Percentiles rank a stretch among this genome's conserved stretches.
Conservation (phyloP, 805 yeast species). For the Myxozyma lipomycoides region DNA sequence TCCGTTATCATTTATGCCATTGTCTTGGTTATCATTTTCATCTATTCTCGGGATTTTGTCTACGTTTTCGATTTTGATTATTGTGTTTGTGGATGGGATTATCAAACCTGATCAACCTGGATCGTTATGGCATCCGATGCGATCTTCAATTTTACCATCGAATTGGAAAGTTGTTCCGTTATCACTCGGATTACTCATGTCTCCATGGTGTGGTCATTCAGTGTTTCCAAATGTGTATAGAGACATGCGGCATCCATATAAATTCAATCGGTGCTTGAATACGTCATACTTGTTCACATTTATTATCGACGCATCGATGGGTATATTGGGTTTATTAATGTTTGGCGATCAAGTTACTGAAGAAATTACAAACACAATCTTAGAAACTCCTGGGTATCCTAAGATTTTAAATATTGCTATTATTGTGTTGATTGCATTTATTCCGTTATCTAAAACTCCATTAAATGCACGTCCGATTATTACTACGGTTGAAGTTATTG, state of each 20-base stretch:
- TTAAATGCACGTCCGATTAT: conserved; percentile 78
- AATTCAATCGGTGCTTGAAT: conserved; percentile 51
- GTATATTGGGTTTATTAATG: conserved; percentile 69
- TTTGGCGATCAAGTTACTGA: conserved; percentile 51
- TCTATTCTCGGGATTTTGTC: conserved; percentile 68
- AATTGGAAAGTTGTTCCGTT: conserved; percentile 45
- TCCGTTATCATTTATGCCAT: conserved; percentile 77
- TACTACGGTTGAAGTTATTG: conserved; percentile 59
- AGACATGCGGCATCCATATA: conserved; percentile 69
- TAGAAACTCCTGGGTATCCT: conserved; percentile 67
- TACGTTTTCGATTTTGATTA: conserved; percentile 59
- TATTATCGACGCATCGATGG: conserved; percentile 57
- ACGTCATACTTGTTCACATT: conserved; percentile 58
- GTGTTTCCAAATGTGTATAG: conserved; percentile 71
- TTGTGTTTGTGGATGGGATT: conserved; percentile 62
- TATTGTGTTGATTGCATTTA: conserved; percentile 67
- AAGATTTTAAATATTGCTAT: conserved; percentile 47
- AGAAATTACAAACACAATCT: conserved; percentile 62
- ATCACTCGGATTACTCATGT: conserved; percentile 42
- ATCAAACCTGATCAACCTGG: conserved; percentile 64
- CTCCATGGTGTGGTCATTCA: conserved; percentile 85
- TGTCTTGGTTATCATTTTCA: conserved; percentile 65
- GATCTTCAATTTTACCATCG: conserved; percentile 67
- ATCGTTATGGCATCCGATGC: conserved; percentile 59
- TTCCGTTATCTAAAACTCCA: conserved; percentile 83